Evolutionary conservation across 2,329 filamentous ascomycete genomes (phyloP).

Genomic region (Penicillium occitanis): DNA sequence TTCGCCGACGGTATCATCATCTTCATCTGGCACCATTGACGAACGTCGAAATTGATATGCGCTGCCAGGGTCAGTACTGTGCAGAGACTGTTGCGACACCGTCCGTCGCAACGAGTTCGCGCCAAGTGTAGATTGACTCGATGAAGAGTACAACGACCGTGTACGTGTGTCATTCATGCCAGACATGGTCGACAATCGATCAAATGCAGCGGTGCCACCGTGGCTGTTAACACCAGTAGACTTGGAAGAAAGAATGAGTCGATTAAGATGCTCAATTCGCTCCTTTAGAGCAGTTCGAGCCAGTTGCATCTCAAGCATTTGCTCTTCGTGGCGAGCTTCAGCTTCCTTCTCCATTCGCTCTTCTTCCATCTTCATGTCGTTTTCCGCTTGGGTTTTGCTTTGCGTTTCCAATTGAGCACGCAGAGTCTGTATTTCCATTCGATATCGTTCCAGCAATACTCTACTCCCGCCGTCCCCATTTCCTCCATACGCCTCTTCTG

Average conservation of each 20-base stretch:
- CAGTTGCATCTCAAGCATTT: constrained; percentile 97
- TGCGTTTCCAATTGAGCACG: constrained; percentile 79
- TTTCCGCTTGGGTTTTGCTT: constrained; percentile 64
- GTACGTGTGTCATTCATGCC: constrained; percentile 38
- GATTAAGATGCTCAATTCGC: constrained; percentile 93
- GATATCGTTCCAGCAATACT: constrained; percentile 86
- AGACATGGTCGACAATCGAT: constrained; percentile 64
- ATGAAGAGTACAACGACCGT: constrained; percentile 66
- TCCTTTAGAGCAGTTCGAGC: constrained; percentile 94
- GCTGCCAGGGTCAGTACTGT: constrained; percentile 41
- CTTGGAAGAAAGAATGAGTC: constrained; percentile 91
- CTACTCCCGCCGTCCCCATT: constrained; percentile 79
- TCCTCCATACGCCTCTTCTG: constrained; percentile 81
- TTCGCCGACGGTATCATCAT: constrained; percentile 73
- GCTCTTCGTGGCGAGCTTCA: constrained; percentile 86
- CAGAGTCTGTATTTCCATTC: constrained; percentile 85
- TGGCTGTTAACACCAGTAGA: constrained; percentile 88
- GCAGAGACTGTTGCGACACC: constrained; percentile 64
- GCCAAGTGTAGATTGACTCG: constrained; percentile 61
- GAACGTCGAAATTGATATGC: constrained; percentile 25
- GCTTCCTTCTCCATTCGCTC: constrained; percentile 79
- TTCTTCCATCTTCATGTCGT: constrained; percentile 63
- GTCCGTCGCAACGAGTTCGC: constrained; percentile 61
- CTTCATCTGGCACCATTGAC: constrained; percentile 45
- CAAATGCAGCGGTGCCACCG: constrained; percentile 67